Evolutionary conservation across 306 rosid genomes (phyloP).

Genomic region (Acacia melanoxylon): DNA sequence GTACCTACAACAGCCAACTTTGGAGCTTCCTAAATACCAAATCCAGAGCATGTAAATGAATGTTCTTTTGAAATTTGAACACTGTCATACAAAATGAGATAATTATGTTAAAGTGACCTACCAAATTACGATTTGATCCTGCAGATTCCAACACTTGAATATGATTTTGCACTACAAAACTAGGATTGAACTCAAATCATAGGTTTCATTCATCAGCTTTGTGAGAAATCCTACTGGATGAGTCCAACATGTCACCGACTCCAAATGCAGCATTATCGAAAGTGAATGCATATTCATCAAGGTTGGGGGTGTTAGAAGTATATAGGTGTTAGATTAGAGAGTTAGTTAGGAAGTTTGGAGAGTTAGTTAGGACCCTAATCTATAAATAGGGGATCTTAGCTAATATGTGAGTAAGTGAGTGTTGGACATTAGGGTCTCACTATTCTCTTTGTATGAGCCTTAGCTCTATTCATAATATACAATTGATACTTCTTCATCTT

Average conservation of each 20-base stretch:
- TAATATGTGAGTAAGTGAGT: no score
- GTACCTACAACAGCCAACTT: conserved; percentile 36
- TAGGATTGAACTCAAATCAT: conserved; percentile 54
- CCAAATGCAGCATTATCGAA: conserved; percentile 32
- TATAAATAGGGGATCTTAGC: no score
- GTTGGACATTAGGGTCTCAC: no score
- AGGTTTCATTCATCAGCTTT: conserved; percentile 46
- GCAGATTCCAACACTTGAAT: conserved; percentile 34
- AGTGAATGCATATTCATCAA: conserved; percentile 28
- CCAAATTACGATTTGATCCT: conserved; percentile 45
- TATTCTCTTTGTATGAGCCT: no score
- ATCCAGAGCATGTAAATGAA: conserved; percentile 27
- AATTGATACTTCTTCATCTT: no score
- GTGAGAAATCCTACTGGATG: conserved; percentile 44
- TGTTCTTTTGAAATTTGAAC: conserved; percentile 12
- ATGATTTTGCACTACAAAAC: conserved; percentile 32
- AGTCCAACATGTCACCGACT: conserved; percentile 38
- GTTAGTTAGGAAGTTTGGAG: no score
- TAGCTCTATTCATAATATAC: no score
- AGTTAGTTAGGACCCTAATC: no score
- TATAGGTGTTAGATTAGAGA: no score
- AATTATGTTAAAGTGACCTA: conserved; percentile 41
- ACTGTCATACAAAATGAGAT: conserved; percentile 22
- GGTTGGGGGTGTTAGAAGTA: no score
- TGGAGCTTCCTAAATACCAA: conserved; percentile 51